Evolutionary conservation across 1,284 basidiomycete genomes (phyloP).

Genomic region (Sporisorium reilianum): DNA sequence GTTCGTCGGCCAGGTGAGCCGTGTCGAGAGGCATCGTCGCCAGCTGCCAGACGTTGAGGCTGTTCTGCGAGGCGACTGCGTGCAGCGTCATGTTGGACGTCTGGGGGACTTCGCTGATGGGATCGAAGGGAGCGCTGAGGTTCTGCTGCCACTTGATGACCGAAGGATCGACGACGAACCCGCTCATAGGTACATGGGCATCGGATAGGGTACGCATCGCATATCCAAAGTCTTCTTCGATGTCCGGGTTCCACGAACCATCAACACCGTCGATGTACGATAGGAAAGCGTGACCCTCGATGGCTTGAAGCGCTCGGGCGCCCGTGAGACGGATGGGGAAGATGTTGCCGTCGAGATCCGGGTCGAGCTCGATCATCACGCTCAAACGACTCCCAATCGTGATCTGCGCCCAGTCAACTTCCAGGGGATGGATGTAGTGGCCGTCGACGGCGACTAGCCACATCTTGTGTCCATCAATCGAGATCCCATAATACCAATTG

Average conservation of each 20-base stretch:
- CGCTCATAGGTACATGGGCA: slow-evolving; percentile 40
- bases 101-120: slow-evolving; percentile 23
- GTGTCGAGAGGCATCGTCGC: slow-evolving; percentile 49
- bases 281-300: slow-evolving; percentile 49
- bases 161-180: slow-evolving; percentile 26
- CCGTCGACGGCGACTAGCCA: slow-evolving; percentile 54
- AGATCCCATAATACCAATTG: slow-evolving; percentile 41
- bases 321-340: slow-evolving; percentile 51
- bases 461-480: slow-evolving; percentile 39
- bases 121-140: slow-evolving; percentile 33
- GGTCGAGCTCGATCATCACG: slow-evolving; percentile 52
- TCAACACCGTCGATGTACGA: slow-evolving; percentile 45
- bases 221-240: slow-evolving; percentile 45
- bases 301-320: slow-evolving; percentile 46
- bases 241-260: slow-evolving; percentile 21
- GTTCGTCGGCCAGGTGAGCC: slow-evolving; percentile 38
- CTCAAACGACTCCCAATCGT: slow-evolving; percentile 50
- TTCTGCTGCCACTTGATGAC: slow-evolving; percentile 50
- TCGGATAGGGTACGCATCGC: slow-evolving; percentile 15
- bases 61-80: slow-evolving; percentile 51
- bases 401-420: slow-evolving; percentile 46
- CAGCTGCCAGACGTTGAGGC: slow-evolving; percentile 56
- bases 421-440: slow-evolving; percentile 44
- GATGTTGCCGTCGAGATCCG: slow-evolving; percentile 17
- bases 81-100: slow-evolving; percentile 50